Conservation (phyloP, 805 yeast genomes). For the Metschnikowia dekortorum region DNA sequence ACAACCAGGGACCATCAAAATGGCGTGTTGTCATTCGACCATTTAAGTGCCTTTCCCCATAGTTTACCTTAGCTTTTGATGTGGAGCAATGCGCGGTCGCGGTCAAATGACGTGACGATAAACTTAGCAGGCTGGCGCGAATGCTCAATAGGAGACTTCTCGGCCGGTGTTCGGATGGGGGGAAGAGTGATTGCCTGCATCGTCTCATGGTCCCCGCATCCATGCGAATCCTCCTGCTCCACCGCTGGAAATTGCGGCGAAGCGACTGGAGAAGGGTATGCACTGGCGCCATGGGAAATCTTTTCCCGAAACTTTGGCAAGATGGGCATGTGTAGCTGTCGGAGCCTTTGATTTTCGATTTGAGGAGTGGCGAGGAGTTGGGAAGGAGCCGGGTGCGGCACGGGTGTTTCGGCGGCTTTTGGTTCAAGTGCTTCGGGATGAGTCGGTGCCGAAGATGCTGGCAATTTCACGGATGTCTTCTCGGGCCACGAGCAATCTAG, state of each 20-base stretch:
- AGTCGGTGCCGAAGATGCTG: background rate
- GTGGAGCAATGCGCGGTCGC: slow-evolving; percentile 24
- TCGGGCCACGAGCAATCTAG: slow-evolving; percentile 43
- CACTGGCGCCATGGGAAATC: slow-evolving; percentile 17
- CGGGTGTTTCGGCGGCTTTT: background rate
- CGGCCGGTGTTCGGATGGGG: slow-evolving; percentile 13
- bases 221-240: background rate
- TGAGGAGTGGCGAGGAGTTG: background rate
- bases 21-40: background rate
- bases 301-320: background rate
- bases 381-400: background rate
- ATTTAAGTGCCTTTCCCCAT: background rate
- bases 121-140: slow-evolving; percentile 15
- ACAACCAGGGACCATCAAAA: too few species aligned
- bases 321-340: too few species aligned
- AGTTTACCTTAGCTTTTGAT: background rate
- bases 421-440: slow-evolving; percentile 1
- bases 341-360: background rate
- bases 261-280: slow-evolving; percentile 30
- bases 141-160: slow-evolving; percentile 10
- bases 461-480: background rate
- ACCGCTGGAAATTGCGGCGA: slow-evolving; percentile 22
- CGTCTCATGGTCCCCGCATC: slow-evolving; percentile 2
- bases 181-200: slow-evolving; percentile 7
- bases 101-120: slow-evolving; percentile 32